Conservation (phyloP, 192 early-diverging fungal species). For the Linnemannia zychae region DNA sequence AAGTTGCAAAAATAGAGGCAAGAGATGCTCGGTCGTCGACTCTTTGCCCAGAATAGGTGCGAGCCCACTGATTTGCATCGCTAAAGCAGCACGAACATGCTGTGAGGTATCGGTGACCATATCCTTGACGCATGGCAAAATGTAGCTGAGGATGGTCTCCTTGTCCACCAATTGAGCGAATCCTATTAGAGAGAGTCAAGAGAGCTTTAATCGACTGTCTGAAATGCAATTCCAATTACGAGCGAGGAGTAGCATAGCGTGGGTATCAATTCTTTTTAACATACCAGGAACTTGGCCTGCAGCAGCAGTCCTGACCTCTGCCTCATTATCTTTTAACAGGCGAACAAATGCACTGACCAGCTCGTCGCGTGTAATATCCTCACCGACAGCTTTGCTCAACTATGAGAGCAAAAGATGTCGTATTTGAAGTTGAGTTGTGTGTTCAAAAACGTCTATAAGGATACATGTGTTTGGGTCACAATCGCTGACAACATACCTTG, state of each 20-base stretch:
- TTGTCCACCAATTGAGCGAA: constrained; percentile 81
- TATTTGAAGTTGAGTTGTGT: background rate
- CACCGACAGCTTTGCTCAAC: constrained; percentile 85
- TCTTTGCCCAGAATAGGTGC: constrained; percentile 97
- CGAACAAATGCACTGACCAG: constrained; percentile 87
- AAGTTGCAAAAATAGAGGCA: constrained; percentile 95
- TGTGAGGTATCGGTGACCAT: constrained; percentile 95
- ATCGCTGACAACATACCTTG: constrained; percentile 65
- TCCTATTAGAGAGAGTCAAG: constrained; percentile 28
- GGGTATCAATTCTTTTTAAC: background rate
- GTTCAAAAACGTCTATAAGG: background rate
- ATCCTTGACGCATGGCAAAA: constrained; percentile 92
- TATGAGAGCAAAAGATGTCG: constrained; percentile 15
- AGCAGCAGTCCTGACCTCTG: constrained; percentile 96
- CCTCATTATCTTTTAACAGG: constrained; percentile 95
- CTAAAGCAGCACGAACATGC: constrained; percentile 95
- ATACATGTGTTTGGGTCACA: background rate
- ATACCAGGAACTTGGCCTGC: constrained; percentile 91
- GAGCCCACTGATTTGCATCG: constrained; percentile 95
- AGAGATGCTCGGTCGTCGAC: constrained; percentile 91
- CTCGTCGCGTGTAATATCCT: constrained; percentile 85
- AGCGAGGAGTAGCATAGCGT: background rate
- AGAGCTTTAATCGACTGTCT: background rate
- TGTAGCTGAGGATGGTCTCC: constrained; percentile 82
- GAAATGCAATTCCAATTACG: background rate